These are phyloP conservation scores for Tricholoma saponaceum DNA, from an alignment of 768 basidiomycete species.

Conservation along the genomic window DNA sequence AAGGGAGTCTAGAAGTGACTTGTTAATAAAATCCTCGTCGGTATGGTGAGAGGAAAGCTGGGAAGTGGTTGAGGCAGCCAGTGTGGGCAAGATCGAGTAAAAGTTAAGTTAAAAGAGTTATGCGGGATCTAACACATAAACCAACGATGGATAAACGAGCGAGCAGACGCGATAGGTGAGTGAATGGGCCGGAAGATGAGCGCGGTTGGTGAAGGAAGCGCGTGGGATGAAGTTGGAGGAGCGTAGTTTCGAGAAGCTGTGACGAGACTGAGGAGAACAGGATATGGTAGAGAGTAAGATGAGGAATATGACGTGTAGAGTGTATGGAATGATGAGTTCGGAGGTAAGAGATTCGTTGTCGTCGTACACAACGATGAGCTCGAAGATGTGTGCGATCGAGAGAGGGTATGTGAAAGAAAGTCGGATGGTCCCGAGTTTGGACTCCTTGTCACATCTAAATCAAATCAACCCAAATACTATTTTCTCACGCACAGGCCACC, in stretches of 20 bases:
- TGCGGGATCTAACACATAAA: constrained; percentile 28
- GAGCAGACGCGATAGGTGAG: constrained; percentile 9
- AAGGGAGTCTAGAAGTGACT: constrained; percentile 77
- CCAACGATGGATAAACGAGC: constrained; percentile 15
- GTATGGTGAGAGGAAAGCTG: constrained; percentile 35
- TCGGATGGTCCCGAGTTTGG: constrained; percentile 43
- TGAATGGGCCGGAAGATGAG: constrained; percentile 6
- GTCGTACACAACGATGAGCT: constrained; percentile 27
- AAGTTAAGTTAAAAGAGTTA: constrained; percentile 10
- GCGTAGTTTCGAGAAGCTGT: constrained; percentile 11
- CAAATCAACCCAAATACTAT: constrained; percentile 34
- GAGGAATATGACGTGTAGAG: constrained; percentile 8
- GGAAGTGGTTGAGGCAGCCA: constrained; percentile 45
- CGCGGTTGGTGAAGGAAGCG: constrained; percentile 17
- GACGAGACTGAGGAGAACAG: constrained; percentile 13
- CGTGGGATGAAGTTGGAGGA: constrained; percentile 18
- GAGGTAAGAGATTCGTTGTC: constrained; percentile 18
- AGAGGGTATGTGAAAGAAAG: constrained; percentile 48
- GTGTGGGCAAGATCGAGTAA: constrained; percentile 34
- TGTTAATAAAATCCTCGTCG: constrained; percentile 86
- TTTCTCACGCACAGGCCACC: constrained; percentile 48
- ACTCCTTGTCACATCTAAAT: constrained; percentile 39
- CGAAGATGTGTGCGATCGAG: constrained; percentile 39
- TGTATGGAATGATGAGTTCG: constrained; percentile 15
- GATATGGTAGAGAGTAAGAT: constrained; percentile 5